phyloP scores from a whole-genome alignment of 2,329 filamentous ascomycete genomes.

The Aspergillus sp. region DNA sequence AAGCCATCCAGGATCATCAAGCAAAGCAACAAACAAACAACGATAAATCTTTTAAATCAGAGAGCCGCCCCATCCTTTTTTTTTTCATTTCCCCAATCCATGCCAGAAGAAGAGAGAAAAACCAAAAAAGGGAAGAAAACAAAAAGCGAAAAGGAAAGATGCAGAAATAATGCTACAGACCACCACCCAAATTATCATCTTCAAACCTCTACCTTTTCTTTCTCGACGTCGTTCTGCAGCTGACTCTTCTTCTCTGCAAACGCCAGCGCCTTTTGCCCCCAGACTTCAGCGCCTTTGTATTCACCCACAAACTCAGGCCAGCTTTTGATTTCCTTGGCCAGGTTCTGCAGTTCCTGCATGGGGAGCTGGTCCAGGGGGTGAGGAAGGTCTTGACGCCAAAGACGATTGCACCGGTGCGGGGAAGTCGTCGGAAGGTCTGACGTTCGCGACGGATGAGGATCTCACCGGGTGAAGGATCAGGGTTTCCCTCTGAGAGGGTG shows the following conservation, averaged over 20 bases:
- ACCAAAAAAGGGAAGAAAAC: neutral
- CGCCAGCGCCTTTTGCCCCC: conserved; percentile 36
- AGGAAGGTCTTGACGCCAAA: conserved; percentile 49
- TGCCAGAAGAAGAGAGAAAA: neutral
- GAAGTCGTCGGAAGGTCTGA: conserved; percentile 47
- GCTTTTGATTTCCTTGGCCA: conserved; percentile 40
- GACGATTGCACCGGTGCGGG: conserved; percentile 40
- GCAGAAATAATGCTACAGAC: too few relatives aligned
- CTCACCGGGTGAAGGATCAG: conserved; percentile 32
- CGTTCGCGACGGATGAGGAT: conserved; percentile 47
- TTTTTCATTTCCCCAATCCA: conserved; percentile 4
- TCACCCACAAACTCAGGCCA: conserved; percentile 42
- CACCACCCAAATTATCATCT: too few relatives aligned
- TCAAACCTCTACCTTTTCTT: conserved; percentile 13
- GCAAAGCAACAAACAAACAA: too few relatives aligned
- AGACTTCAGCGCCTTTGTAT: conserved; percentile 43
- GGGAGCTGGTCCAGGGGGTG: conserved; percentile 37
- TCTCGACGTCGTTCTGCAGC: conserved; percentile 1
- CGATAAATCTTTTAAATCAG: too few relatives aligned
- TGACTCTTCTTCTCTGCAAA: conserved; percentile 26
- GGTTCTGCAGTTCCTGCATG: conserved; percentile 35
- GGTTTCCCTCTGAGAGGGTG: conserved; percentile 32
- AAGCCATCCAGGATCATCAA: too few relatives aligned
- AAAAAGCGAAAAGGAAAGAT: too few relatives aligned
- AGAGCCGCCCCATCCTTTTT: neutral